phyloP scores from a whole-genome alignment of 805 yeast species.

The Candida railenensis region DNA sequence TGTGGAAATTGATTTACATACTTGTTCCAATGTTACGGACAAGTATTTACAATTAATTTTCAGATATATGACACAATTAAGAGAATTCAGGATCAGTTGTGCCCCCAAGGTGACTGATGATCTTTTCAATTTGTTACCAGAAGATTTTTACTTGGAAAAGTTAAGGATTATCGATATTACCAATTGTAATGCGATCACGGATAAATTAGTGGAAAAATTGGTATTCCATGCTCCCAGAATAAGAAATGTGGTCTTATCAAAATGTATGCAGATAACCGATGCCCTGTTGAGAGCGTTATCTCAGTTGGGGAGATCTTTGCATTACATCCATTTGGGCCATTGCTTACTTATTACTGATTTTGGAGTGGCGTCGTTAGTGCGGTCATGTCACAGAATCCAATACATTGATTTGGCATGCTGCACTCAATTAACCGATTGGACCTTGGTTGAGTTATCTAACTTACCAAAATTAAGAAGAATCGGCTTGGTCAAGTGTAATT shows the following conservation, averaged over 20 bases:
- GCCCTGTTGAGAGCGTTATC: slow-evolving; percentile 70
- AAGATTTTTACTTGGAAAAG: slow-evolving; percentile 52
- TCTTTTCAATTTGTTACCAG: slow-evolving; percentile 56
- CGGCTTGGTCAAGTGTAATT: slow-evolving; percentile 88
- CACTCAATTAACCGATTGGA: slow-evolving; percentile 78
- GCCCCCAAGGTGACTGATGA: slow-evolving; percentile 68
- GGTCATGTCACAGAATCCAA: slow-evolving; percentile 79
- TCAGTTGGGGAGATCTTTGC: slow-evolving; percentile 73
- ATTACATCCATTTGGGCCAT: slow-evolving; percentile 91
- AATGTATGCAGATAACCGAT: slow-evolving; percentile 86
- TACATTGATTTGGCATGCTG: slow-evolving; percentile 96
- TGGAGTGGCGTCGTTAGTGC: slow-evolving; percentile 75
- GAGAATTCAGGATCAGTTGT: slow-evolving; percentile 82
- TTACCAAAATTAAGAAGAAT: slow-evolving; percentile 83
- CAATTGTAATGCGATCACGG: slow-evolving; percentile 78
- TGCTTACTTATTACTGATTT: slow-evolving; percentile 86
- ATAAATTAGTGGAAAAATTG: slow-evolving; percentile 69
- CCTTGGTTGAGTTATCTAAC: slow-evolving; percentile 72
- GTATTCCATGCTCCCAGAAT: slow-evolving; percentile 79
- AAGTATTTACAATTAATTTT: slow-evolving; percentile 57
- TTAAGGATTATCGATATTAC: slow-evolving; percentile 84
- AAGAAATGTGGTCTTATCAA: slow-evolving; percentile 84
- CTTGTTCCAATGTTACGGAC: slow-evolving; percentile 73
- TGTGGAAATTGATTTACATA: slow-evolving; percentile 88
- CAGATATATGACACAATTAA: slow-evolving; percentile 60